Evolutionary conservation across 306 rosid species (phyloP).

Genomic region (Lagenaria siceraria): DNA sequence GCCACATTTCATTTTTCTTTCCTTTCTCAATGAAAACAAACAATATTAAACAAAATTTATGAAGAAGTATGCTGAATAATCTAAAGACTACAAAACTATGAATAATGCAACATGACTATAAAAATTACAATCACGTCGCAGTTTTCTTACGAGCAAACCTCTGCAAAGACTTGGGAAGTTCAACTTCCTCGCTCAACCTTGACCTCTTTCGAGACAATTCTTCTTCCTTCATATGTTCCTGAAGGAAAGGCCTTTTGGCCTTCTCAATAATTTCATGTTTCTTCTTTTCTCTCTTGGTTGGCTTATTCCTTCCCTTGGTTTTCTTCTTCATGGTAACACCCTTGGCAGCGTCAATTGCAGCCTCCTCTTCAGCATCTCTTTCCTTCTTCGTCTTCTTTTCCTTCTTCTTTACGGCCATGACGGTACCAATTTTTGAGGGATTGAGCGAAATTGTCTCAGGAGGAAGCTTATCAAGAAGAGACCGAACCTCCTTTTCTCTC

Average conservation of each 20-base stretch:
- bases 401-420: constrained; percentile 26
- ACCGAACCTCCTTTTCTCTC: constrained; percentile 67
- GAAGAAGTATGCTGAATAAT: background rate
- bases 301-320: constrained; percentile 80
- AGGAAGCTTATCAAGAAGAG: constrained; percentile 69
- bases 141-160: constrained; percentile 60
- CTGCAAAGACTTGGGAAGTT: constrained; percentile 55
- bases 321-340: constrained; percentile 49
- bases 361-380: constrained; percentile 57
- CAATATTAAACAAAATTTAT: background rate
- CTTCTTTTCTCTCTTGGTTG: constrained; percentile 48
- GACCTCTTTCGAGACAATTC: constrained; percentile 40
- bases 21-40: background rate
- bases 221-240: constrained; percentile 43
- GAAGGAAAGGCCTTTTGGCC: constrained; percentile 68
- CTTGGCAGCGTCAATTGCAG: constrained; percentile 51
- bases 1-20: background rate
- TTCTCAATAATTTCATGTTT: constrained; percentile 39
- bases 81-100: background rate
- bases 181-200: constrained; percentile 30
- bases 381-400: constrained; percentile 35
- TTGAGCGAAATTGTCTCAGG: constrained; percentile 69
- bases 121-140: constrained; percentile 12
- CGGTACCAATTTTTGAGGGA: constrained; percentile 64
- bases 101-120: background rate